phyloP scores from a whole-genome alignment of 1,139 yeast genomes.

The Geotrichum restrictum region DNA sequence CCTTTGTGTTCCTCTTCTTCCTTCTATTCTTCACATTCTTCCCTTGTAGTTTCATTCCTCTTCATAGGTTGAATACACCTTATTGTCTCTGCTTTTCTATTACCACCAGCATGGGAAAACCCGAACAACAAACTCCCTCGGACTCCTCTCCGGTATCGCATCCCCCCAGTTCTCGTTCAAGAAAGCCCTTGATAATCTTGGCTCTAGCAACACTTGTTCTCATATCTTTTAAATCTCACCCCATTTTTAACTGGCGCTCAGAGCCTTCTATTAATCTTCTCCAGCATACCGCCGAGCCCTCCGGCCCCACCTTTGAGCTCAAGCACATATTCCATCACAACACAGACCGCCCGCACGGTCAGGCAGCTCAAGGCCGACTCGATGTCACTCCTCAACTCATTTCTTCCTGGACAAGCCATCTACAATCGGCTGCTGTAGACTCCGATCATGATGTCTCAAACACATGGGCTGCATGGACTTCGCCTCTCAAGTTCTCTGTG shows the following conservation, averaged over 20 bases:
- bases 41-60: too few relatives aligned
- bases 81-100: background rate
- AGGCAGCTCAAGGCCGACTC: slow-evolving; percentile 13
- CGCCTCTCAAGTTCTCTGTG: slow-evolving; percentile 1
- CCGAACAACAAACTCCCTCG: background rate
- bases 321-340: slow-evolving; percentile 20
- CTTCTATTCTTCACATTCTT: too few relatives aligned
- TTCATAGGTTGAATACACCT: background rate
- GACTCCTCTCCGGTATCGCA: background rate
- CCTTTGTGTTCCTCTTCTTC: background rate
- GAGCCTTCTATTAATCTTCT: background rate
- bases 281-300: background rate
- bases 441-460: background rate
- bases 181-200: background rate
- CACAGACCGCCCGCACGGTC: slow-evolving; percentile 16
- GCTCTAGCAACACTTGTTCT: background rate
- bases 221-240: too few relatives aligned
- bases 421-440: background rate
- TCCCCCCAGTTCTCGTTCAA: background rate
- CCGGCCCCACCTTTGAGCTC: slow-evolving; percentile 9
- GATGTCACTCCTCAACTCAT: slow-evolving; percentile 10
- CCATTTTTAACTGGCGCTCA: background rate
- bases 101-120: slow-evolving; percentile 8
- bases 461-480: slow-evolving; percentile 9
- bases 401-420: background rate